Evolutionary conservation across 306 rosid genomes (phyloP), one percentile per base, ranked within the genome.

Genomic region (Neltuma alba): DNA sequence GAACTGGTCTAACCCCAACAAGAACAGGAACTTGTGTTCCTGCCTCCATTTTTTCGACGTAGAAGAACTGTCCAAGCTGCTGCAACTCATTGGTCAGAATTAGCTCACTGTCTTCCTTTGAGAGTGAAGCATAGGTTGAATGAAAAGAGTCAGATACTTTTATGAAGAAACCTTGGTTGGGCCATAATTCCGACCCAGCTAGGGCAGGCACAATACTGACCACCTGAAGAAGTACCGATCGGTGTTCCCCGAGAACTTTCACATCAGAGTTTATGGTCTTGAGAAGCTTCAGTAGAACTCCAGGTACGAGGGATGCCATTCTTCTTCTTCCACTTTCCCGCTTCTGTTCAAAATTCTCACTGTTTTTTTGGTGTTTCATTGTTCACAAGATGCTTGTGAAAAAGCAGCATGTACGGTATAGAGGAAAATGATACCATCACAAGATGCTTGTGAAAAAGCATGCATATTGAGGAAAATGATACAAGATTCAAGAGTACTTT

Each of bases 51-150:
- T 69, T 84, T 48, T 93, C 97, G 23, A 90, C 93, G 66, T 93
- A 93, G 85, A 93, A 91, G 90, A 91, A 95, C 64, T 95, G 98
- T 15, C 98, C 99, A 4, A 95, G 97, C 88, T 93, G 97, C 88
- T 93, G 97, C 55, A 95, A 77, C 85, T 90, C 86, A 71, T 93
- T 93, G 74, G 90, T 95, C 91, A 93, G 48, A 81, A 95, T 93
- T 63, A 93, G 88, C 63, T 95, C 99, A 67, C 83, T 90, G 89
- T 89, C 97, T 63, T 93, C 89, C 79, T 85, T 89, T 8, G 97
- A 91, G 44, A 93, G 89, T 13, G 97, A 88, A 55, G 92, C 96
- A 70, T 90, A 91, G 73, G 96, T 95, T 37, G 98, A 91, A 75
- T 93, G 98, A 45, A 97, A 91, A 41, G 99, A 95, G 76, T 95